A percentile compares a stretch with the other conserved stretches of the same genome.
These are phyloP conservation scores for Fomitopsis pinicola DNA, from an alignment of 1,284 basidiomycete genomes.

Conservation along the genomic window DNA sequence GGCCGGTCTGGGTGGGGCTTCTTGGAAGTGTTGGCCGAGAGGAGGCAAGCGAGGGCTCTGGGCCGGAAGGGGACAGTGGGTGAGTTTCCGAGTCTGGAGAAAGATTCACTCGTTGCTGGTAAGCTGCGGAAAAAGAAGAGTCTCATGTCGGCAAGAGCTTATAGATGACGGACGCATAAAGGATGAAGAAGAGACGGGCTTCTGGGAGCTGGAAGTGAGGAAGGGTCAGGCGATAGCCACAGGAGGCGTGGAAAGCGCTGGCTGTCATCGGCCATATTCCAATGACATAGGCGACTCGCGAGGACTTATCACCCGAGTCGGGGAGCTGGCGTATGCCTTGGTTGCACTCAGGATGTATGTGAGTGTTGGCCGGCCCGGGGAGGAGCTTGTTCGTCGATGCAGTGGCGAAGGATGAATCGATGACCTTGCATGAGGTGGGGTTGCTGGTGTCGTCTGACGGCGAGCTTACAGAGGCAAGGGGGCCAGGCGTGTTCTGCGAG, in stretches of 20 bases:
- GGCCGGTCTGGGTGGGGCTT: neutral
- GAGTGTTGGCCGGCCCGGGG: too few relatives aligned
- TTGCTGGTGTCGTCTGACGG: neutral
- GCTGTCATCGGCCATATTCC: neutral
- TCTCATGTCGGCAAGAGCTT: neutral
- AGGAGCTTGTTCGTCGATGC: neutral
- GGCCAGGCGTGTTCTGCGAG: too few relatives aligned
- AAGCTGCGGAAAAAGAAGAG: neutral
- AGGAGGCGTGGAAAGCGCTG: neutral
- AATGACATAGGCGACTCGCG: neutral
- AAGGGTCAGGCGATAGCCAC: neutral
- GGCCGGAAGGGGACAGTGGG: neutral
- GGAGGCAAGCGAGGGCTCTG: neutral
- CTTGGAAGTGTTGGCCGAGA: neutral
- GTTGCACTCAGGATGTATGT: too few relatives aligned
- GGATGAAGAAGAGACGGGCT: neutral
- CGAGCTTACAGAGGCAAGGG: neutral
- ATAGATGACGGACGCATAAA: neutral
- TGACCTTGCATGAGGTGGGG: neutral
- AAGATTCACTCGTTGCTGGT: neutral
- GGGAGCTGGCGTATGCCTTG: too few relatives aligned
- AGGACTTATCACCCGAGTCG: neutral
- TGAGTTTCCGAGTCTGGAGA: neutral
- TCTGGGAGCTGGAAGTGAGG: neutral
- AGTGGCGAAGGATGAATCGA: neutral